These are phyloP conservation scores for Didymellaceae sp. DNA, from an alignment of 2,329 filamentous ascomycete genomes.

Conservation along the genomic window DNA sequence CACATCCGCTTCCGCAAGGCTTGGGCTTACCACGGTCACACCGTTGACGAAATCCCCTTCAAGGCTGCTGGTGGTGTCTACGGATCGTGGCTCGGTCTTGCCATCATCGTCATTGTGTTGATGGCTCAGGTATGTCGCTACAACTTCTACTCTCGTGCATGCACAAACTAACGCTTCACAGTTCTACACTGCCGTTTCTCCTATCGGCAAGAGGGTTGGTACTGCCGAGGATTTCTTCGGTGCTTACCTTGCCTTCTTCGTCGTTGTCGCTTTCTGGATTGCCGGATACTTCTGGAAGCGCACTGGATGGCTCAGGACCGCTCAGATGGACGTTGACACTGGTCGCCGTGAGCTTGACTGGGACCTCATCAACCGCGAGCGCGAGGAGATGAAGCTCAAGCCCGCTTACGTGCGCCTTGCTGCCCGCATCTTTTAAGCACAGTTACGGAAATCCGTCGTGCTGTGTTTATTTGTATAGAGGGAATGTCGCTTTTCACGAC, in stretches of 20 bases:
- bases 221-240: conserved; percentile 55
- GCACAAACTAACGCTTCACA: conserved; percentile 20
- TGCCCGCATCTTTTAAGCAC: conserved; percentile 36
- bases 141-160: not conserved
- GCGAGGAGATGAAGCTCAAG: conserved; percentile 58
- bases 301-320: conserved; percentile 62
- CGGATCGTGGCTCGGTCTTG: conserved; percentile 50
- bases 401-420: conserved; percentile 56
- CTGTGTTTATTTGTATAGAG: not conserved
- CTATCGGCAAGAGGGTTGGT: conserved; percentile 35
- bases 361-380: conserved; percentile 66
- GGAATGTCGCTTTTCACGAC: not conserved
- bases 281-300: conserved; percentile 70
- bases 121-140: conserved; percentile 49
- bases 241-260: conserved; percentile 55
- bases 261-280: conserved; percentile 52
- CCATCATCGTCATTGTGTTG: conserved; percentile 49
- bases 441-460: not conserved
- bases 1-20: conserved; percentile 85
- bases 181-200: conserved; percentile 51
- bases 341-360: conserved; percentile 70
- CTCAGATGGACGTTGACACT: conserved; percentile 71
- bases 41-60: conserved; percentile 55
- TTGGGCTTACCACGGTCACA: conserved; percentile 48
- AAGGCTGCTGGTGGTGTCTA: conserved; percentile 49